Evolutionary conservation across 768 basidiomycete genomes (phyloP), one percentile per base, ranked within the genome.

Genomic region (Rubroboletus pulcherrimus): DNA sequence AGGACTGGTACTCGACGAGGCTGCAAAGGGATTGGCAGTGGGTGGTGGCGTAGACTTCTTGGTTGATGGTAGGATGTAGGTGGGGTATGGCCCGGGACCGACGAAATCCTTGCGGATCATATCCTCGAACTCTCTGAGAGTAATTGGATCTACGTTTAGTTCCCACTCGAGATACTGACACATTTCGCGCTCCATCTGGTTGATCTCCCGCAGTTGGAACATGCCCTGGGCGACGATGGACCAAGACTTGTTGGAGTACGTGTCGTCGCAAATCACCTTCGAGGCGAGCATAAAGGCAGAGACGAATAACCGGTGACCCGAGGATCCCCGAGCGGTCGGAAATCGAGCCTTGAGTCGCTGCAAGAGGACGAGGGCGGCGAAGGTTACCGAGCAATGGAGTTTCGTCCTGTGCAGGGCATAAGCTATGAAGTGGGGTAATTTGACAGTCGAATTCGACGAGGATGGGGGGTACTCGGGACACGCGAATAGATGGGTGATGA

Each of bases 241-340:
- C 93, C 93, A 95, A 0, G 88, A 90, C 68, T 93, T 92, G 80
- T 94, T 94, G 15, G 89, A 91, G 69, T 94, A 95, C 0, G 91
- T 94, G 63, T 94, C 92, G 75, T 95, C 92, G 73, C 92, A 93
- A 47, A 93, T 88, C n/a, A 93, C 88, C 66, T 86, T 86, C 3
- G 78, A 80, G 0, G 84, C 78, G 62, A 87, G 83, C 87, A 89
- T 89, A 65, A 88, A 86, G 0, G 87, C 85, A 0, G 84, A 84
- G 14, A 89, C 80, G 64, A 88, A 88, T 0, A 89, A 66, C 0
- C 88, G 78, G 53, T 89, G 87, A 0, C 88, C 88, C 0, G 83
- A 86, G 1, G 84, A 86, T 19, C 87, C 87, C 49, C 84, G 81
- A n/a, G 86, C 88, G 5, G 86, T 84, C 42, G 87, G 87, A 69